Base-by-base conservation (phyloP, 2,329 filamentous ascomycete genomes). In the Scytalidium lignicola region DNA sequence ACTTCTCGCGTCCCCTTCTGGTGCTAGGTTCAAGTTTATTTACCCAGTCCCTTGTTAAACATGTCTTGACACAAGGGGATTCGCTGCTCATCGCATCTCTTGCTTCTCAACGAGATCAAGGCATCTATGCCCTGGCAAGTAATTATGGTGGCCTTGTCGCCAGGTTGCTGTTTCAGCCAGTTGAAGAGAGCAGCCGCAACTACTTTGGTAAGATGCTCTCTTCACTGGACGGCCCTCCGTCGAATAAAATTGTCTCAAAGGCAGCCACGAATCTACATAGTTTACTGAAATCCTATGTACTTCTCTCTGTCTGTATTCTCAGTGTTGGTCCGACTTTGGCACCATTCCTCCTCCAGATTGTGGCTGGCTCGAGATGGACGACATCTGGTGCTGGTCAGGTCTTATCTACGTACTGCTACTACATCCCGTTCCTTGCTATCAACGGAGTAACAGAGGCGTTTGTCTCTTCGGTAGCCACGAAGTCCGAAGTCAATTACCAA, bases 391-490 rank as follows among this genome's bases (percentile, higher is more conserved):
- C 91, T 1, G 84, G 85, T 5, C 67, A 76, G 8, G 85, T 93
- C 3, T 76, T 99, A 6, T 82, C 85, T 0, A 78, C 78, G 0
- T 99, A 96, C 68, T 91, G 89, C 70, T 90, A 90, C 67, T 97
- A 96, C 70, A 88, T 99, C 51, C 93, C 93, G 0, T 82, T 97
- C 21, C 78, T 97, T 3, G 93, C 92, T 2, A 72, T 95, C 59
- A 99, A 99, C 62, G 93, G 93, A 46, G 81, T 97, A 19, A 82
- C 86, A 1, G 93, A 99, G 69, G 89, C 90, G 0, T 97, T 99
- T 60, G 91, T 97, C 15, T 85, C 91, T 1, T 90, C 89, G 2
- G 88, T 95, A 1, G 91, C 92, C 1, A 85, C 80, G 0, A 79
- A 89, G 54, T 68, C 75, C 3, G 79, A 97, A 57, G 79, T 99